Base-by-base conservation (phyloP, 139 green algal genomes). In the Micractinium conductrix region DNA sequence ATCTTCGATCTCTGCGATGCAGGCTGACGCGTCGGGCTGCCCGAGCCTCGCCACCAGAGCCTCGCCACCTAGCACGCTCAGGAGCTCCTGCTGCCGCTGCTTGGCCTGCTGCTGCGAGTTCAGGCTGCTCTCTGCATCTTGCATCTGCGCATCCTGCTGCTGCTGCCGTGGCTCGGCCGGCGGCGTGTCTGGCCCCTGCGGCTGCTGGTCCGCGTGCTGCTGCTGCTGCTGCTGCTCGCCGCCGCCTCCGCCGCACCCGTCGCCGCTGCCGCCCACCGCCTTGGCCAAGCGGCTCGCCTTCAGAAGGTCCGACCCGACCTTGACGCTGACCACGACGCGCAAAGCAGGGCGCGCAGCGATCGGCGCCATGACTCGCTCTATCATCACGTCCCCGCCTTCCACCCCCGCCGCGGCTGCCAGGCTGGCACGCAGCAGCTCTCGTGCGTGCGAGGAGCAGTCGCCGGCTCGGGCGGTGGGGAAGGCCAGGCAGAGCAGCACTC, bases 351-450 rank as follows among this genome's bases (percentile, higher is more conserved):
- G 53, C 0, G 37, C 82, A 0, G 67, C 44, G 17, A n/a, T 76
- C 40, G 65, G 62, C 4, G 71, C 48, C 22, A n/a, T 4, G 24
- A 89, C 78, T 8, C 80, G 62, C 58, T 89, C 86, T 0, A 89
- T 44, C 0, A 43, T 69, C 12, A 84, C 71, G 0, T 12, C 58
- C 12, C 38, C 62, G 12, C 21, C 16, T 10, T 45, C n/a, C 60
- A 85, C 65, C 5, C 58, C 69, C 24, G 65, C 78, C 1, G 60
- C 62, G 2, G 73, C 70, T 21, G 86, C 86, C 22, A 89, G 19
- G 38, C 38, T 30, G 16, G 5, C 37, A 3, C 86, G 58, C 35
- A 89, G 82, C 44, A 60, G n/a, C 60, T 89, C 83, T 0, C 86
- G 68, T 33, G 72, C 69, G 17, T 38, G 12, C 9, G 44, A 63